A percentile compares a stretch with the other conserved stretches of the same genome.
phyloP scores from a whole-genome alignment of 352 stramenopile species.

The Globisporangium paddicum region DNA sequence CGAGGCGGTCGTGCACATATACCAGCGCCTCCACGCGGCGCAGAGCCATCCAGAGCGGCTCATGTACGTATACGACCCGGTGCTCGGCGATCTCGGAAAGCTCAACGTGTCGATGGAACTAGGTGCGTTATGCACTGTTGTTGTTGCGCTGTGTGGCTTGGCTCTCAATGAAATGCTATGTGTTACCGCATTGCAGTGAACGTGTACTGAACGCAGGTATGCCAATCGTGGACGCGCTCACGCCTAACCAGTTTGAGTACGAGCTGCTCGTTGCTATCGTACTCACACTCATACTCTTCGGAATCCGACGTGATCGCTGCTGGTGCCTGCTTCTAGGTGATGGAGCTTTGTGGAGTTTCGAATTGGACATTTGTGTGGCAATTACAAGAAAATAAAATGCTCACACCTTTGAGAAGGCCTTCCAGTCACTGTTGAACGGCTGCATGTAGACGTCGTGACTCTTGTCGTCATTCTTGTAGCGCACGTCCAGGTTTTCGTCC shows the following conservation, averaged over 20 bases:
- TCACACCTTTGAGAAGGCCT: too few species aligned
- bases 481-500: too few species aligned
- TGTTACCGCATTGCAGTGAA: constrained; percentile 39
- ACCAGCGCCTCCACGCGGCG: constrained; percentile 48
- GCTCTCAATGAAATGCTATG: constrained; percentile 8
- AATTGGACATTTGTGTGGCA: too few species aligned
- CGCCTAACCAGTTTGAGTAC: constrained; percentile 85
- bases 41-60: constrained; percentile 43
- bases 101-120: constrained; percentile 80
- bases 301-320: too few species aligned
- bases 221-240: constrained; percentile 79
- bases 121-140: constrained; percentile 34
- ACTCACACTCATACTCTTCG: too few species aligned
- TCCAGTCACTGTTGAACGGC: too few species aligned
- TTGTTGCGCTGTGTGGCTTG: background rate
- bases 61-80: constrained; percentile 80
- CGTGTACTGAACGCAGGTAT: constrained; percentile 75
- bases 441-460: too few species aligned
- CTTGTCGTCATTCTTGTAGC: too few species aligned
- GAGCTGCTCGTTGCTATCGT: constrained; percentile 78
- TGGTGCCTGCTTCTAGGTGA: too few species aligned
- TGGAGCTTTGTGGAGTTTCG: too few species aligned
- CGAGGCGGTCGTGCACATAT: constrained; percentile 61
- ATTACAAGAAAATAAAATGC: too few species aligned
- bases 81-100: constrained; percentile 75